A percentile compares a stretch with the other conserved stretches of the same genome.
phyloP scores from a whole-genome alignment of 345 rosid genomes.

The Eutrema yunnanense region DNA sequence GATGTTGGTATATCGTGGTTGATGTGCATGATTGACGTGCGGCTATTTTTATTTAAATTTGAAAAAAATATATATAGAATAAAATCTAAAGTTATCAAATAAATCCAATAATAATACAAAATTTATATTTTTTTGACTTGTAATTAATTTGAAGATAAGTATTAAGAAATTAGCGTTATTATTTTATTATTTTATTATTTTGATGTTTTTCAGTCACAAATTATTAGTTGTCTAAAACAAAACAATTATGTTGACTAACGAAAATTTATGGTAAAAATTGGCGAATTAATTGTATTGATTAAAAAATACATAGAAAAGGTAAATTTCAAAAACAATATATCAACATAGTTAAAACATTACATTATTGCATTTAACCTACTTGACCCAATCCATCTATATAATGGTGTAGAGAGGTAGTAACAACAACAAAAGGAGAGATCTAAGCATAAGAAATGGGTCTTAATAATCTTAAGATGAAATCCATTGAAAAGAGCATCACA shows the following conservation, averaged over 20 bases:
- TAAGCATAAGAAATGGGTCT: conserved; percentile 17
- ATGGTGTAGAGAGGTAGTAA: background rate
- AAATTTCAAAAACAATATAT: too few species aligned
- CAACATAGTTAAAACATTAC: background rate
- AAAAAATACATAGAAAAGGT: background rate
- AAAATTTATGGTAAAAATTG: background rate
- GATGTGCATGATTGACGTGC: background rate
- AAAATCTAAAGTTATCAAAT: background rate
- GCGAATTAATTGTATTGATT: background rate
- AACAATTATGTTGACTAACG: too few species aligned
- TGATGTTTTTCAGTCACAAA: background rate
- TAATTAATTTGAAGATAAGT: background rate
- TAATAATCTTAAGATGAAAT: conserved; percentile 35
- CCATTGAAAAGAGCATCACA: conserved; percentile 28
- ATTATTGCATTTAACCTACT: background rate
- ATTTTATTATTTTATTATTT: too few species aligned
- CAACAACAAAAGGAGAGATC: background rate
- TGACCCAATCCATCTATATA: background rate
- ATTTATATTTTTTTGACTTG: background rate
- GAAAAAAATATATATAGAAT: background rate
- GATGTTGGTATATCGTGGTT: background rate
- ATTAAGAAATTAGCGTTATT: too few species aligned
- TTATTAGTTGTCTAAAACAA: background rate
- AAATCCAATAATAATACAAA: background rate
- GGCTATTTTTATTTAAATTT: too few species aligned